A percentile compares a stretch with the other conserved stretches of the same genome.
Conservation (phyloP, 1,284 basidiomycete genomes). For the Trametes hirsuta region DNA sequence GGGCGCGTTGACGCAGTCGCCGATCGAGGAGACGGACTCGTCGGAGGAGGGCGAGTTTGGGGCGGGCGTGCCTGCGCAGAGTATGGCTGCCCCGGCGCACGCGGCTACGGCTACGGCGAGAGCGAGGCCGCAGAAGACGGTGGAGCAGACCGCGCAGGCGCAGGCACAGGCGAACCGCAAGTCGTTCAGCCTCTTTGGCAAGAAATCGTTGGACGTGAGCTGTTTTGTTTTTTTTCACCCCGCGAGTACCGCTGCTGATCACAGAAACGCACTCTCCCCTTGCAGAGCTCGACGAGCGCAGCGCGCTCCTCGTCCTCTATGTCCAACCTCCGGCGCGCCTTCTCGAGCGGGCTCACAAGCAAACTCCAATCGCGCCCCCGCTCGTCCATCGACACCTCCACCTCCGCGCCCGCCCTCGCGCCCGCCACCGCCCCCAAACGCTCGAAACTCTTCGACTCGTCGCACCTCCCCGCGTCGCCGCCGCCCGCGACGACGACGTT, state of each 20-base stretch:
- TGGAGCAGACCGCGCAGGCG: slow-evolving; percentile 12
- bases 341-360: slow-evolving; percentile 27
- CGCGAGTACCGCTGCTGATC: too few species aligned
- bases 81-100: neutral
- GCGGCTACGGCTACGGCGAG: neutral
- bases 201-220: slow-evolving; percentile 24
- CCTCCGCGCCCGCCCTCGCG: neutral
- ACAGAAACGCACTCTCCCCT: too few species aligned
- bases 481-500: neutral
- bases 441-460: slow-evolving; percentile 18
- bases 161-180: slow-evolving; percentile 17
- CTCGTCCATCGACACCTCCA: slow-evolving; percentile 17
- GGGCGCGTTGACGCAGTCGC: slow-evolving; percentile 17
- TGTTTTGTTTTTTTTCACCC: neutral
- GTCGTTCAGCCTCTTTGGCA: slow-evolving; percentile 26
- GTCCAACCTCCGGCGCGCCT: slow-evolving; percentile 35
- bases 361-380: slow-evolving; percentile 23
- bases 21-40: slow-evolving; percentile 22
- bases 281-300: neutral
- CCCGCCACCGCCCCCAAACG: slow-evolving; percentile 5
- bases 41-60: slow-evolving; percentile 19
- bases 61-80: neutral
- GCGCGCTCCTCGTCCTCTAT: slow-evolving; percentile 30
- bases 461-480: slow-evolving; percentile 16
- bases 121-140: slow-evolving; percentile 9